Conservation (phyloP, 2,329 filamentous ascomycete genomes). For the Penicillium sp. region DNA sequence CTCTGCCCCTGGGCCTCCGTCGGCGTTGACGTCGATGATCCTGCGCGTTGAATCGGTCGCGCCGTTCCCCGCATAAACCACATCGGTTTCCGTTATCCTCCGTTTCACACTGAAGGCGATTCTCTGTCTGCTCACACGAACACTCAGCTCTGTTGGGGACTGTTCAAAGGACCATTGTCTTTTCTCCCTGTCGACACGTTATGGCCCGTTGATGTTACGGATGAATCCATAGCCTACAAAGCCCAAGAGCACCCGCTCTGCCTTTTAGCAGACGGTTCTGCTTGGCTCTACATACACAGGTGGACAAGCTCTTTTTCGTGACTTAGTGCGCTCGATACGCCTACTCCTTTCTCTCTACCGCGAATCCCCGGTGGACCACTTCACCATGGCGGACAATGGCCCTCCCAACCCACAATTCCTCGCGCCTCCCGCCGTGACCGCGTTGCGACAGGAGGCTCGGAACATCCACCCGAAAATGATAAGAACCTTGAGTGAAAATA, state of each 20-base stretch:
- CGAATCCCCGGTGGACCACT: slow-evolving; percentile 14
- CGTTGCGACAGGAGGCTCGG: slow-evolving; percentile 46
- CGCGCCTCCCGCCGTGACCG: slow-evolving; percentile 45
- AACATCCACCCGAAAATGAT: slow-evolving; percentile 50
- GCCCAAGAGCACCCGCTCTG: slow-evolving; percentile 43
- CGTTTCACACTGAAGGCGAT: slow-evolving; percentile 8
- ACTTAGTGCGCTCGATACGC: neutral
- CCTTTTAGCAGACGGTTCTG: slow-evolving; percentile 45
- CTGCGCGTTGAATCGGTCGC: slow-evolving; percentile 26
- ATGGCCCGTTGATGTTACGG: slow-evolving; percentile 44
- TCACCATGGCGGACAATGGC: slow-evolving; percentile 46
- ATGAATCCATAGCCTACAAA: slow-evolving; percentile 40
- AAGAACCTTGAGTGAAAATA: slow-evolving; percentile 77
- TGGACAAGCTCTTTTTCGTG: slow-evolving; percentile 13
- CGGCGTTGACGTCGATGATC: slow-evolving; percentile 21
- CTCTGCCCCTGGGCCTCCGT: neutral
- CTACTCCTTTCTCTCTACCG: neutral
- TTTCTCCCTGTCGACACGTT: slow-evolving; percentile 18
- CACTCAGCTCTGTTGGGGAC: neutral
- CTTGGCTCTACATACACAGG: slow-evolving; percentile 24
- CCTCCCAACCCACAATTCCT: slow-evolving; percentile 39
- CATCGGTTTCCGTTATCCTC: slow-evolving; percentile 22
- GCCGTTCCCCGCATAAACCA: slow-evolving; percentile 24
- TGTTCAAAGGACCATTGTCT: neutral
- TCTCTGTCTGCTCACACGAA: neutral